phyloP scores from a whole-genome alignment of 192 early-diverging fungal genomes.

The Coemansia sp. region DNA sequence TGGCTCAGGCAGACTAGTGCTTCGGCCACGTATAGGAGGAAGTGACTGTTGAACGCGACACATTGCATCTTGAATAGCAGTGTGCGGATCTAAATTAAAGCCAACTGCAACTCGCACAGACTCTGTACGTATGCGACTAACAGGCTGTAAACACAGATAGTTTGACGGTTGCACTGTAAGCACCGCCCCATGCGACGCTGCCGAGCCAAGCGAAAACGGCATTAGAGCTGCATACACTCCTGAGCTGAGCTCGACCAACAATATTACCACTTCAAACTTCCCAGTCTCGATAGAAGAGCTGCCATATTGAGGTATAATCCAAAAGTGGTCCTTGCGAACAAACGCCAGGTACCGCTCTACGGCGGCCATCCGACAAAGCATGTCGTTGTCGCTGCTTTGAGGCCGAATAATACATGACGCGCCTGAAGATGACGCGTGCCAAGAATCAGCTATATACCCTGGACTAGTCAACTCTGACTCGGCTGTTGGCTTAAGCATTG shows the following conservation, averaged over 20 bases:
- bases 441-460: slow-evolving; percentile 26
- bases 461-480: background rate
- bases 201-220: slow-evolving; percentile 15
- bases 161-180: slow-evolving; percentile 5
- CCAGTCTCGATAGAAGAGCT: background rate
- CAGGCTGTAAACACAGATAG: background rate
- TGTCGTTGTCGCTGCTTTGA: background rate
- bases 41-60: slow-evolving; percentile 19
- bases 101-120: slow-evolving; percentile 30
- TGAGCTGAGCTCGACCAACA: slow-evolving; percentile 18
- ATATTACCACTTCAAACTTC: slow-evolving; percentile 12
- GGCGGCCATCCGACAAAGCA: slow-evolving; percentile 21
- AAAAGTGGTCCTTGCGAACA: slow-evolving; percentile 36
- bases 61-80: slow-evolving; percentile 23
- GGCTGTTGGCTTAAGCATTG: background rate
- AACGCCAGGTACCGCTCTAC: slow-evolving; percentile 31
- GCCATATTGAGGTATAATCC: slow-evolving; percentile 29
- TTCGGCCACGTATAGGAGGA: background rate
- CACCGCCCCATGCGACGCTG: background rate
- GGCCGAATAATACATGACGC: slow-evolving; percentile 33
- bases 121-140: background rate
- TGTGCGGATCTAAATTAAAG: slow-evolving; percentile 14
- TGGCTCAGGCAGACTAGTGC: background rate
- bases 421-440: slow-evolving; percentile 17
- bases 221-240: slow-evolving; percentile 29